Evolutionary conservation across 1,284 basidiomycete genomes (phyloP), one percentile per base, ranked within the genome.

Genomic region (Puccinia hordei): DNA sequence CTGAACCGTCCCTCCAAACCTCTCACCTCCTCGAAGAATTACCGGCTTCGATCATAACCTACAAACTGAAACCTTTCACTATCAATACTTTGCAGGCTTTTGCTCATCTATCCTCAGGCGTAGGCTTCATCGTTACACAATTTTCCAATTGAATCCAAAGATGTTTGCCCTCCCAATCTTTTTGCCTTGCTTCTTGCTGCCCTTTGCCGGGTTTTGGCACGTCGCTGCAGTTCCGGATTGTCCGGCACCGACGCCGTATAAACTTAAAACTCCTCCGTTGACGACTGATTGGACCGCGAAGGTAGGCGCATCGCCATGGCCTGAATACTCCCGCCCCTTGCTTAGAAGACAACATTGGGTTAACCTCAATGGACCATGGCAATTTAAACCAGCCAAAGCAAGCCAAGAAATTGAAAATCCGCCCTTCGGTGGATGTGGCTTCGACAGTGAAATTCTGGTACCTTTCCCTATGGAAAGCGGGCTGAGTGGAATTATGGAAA

Each of bases 381-480:
- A 79, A 79, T 79, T 79, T 33, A 69, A 79, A 79, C 33, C 76
- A 59, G 76, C 76, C 4, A 59, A 53, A 8, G 68, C 51, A 30
- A 22, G 65, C 30, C 33, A 59, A 33, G 65, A 79, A 35, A 53
- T 79, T 27, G 10, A 61, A 44, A 68, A 46, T 27, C 76, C 76
- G 19, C 76, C 76, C 22, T 79, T 49, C 30, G 76, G 76, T 12
- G 53, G 53, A 44, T 53, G 41, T 30, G 66, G 41, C 10, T 71
- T 79, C 27, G 38, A 38, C 9, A 10, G 41, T 44, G 51, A 71
- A 44, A 79, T 79, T 27, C 66, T 79, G 17, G 76, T 79, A 1
- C 76, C 76, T 35, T 79, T 79, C 44, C 55, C 49, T 41, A 68
- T 79, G 51, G 76, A 79, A 61, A 79, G 76, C 61, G 76, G 63